Percentiles rank a stretch among this genome's conserved stretches.
These are phyloP conservation scores for Populus ilicifolia DNA, from an alignment of 345 rosid species.

Conservation along the genomic window DNA sequence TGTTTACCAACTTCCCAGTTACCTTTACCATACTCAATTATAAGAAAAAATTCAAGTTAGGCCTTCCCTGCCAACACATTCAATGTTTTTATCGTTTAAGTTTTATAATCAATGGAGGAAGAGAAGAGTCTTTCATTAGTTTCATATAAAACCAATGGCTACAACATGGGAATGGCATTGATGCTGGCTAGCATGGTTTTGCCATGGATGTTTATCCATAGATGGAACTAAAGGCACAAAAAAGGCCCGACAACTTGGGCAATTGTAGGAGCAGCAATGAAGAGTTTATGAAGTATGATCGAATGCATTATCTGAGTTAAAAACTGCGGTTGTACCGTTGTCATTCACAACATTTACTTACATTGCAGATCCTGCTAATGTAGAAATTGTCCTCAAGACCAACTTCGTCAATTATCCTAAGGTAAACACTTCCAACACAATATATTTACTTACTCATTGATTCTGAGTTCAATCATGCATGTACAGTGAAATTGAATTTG, in stretches of 20 bases:
- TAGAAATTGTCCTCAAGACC: constrained; percentile 84
- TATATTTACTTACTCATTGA: background rate
- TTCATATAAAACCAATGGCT: constrained; percentile 20
- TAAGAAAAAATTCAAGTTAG: constrained; percentile 15
- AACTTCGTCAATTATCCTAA: constrained; percentile 84
- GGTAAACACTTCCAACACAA: constrained; percentile 34
- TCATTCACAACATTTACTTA: constrained; percentile 82
- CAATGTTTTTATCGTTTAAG: background rate
- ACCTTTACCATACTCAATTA: constrained; percentile 6
- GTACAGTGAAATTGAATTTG: too few species aligned
- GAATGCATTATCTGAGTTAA: constrained; percentile 29
- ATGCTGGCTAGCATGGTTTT: constrained; percentile 41
- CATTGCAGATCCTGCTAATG: constrained; percentile 87
- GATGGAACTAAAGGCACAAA: constrained; percentile 70
- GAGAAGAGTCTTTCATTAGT: background rate
- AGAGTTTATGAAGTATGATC: constrained; percentile 31
- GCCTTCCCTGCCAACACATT: background rate
- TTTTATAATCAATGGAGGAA: constrained; percentile 16
- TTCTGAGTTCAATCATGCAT: background rate
- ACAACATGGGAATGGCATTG: constrained; percentile 34
- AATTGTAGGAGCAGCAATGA: constrained; percentile 78
- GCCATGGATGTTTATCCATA: constrained; percentile 62
- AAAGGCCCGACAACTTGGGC: constrained; percentile 96
- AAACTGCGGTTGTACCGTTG: constrained; percentile 83
- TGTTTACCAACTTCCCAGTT: constrained; percentile 19